phyloP scores from a whole-genome alignment of 75 land plant species.

The Sequoia sempervirens region DNA sequence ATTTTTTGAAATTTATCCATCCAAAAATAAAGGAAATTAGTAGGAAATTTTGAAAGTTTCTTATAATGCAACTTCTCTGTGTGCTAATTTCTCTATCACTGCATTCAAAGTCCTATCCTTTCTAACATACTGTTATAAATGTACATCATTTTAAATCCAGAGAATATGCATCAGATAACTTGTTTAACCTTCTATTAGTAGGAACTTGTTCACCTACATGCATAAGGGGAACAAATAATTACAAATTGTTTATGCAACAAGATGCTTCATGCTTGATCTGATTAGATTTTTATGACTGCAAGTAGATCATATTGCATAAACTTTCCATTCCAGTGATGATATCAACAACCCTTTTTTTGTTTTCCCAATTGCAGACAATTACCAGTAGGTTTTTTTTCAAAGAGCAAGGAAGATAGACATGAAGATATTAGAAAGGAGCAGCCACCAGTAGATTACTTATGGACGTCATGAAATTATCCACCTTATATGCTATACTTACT shows the following conservation, averaged over 20 bases:
- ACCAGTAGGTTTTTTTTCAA: neutral
- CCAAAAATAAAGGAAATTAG: neutral
- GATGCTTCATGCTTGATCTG: neutral
- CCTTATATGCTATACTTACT: neutral
- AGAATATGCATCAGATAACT: neutral
- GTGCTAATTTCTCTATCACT: neutral
- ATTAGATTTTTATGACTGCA: neutral
- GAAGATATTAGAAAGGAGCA: neutral
- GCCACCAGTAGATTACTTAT: neutral
- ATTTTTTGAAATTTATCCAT: neutral
- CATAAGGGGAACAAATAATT: neutral
- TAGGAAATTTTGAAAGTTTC: neutral
- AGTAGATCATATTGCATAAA: neutral
- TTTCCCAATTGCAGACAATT: neutral
- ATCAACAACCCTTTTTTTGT: neutral
- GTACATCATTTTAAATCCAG: neutral
- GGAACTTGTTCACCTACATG: neutral
- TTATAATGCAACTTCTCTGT: neutral
- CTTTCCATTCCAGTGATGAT: neutral
- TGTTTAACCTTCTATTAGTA: neutral
- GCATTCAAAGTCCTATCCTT: neutral
- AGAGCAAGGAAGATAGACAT: neutral
- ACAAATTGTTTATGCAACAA: neutral
- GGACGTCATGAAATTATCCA: neutral
- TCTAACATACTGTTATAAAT: neutral